Conservation (phyloP, 352 stramenopile species). For the Pilasporangium apinafurcum region DNA sequence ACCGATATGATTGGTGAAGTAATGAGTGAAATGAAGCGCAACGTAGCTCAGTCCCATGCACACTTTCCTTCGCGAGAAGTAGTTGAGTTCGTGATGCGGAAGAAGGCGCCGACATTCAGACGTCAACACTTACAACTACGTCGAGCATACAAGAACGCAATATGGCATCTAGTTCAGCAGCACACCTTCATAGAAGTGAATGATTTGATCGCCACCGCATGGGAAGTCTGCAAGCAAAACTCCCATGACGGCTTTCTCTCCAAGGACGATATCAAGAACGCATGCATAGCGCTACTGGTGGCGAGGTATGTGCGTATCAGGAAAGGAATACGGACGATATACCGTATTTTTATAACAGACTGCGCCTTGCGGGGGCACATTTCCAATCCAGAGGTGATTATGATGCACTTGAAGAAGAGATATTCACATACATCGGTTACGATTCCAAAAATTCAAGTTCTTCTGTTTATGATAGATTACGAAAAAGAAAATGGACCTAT, state of each 20-base stretch:
- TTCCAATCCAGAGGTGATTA: no score
- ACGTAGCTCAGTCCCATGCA: constrained; percentile 31
- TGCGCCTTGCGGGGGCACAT: no score
- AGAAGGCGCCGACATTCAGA: constrained; percentile 21
- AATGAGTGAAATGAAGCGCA: constrained; percentile 37
- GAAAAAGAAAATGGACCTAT: no score
- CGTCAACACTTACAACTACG: constrained; percentile 31
- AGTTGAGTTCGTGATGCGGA: constrained; percentile 26
- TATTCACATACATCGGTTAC: no score
- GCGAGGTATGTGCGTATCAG: no score
- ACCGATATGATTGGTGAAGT: constrained; percentile 10
- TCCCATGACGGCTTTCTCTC: constrained; percentile 21
- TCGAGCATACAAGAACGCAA: constrained; percentile 35
- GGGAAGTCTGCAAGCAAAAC: constrained; percentile 31
- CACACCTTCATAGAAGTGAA: constrained; percentile 33
- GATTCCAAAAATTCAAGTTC: no score
- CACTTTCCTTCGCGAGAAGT: constrained; percentile 36
- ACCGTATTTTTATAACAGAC: no score
- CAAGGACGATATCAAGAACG: constrained; percentile 22
- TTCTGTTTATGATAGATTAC: no score
- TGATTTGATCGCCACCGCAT: constrained; percentile 32
- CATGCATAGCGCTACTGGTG: no score
- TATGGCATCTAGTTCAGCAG: constrained; percentile 27
- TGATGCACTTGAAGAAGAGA: no score
- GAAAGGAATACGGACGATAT: no score